Conservation (phyloP, 2,329 filamentous ascomycete species). For the Blastomyces parvus region DNA sequence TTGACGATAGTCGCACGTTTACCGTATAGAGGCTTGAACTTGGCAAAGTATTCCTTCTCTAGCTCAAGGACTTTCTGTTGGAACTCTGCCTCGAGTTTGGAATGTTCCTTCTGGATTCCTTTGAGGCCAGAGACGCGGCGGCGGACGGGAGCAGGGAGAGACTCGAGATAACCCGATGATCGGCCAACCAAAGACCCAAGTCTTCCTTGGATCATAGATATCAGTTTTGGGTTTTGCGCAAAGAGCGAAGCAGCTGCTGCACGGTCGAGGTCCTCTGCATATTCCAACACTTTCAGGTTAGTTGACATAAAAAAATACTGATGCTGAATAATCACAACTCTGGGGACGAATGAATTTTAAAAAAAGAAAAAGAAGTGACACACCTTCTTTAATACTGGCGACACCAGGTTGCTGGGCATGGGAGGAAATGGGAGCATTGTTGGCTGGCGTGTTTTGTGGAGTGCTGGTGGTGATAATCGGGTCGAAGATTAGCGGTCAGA, state of each 20-base stretch:
- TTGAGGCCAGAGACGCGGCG: constrained; percentile 91
- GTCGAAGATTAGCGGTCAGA: constrained; percentile 12
- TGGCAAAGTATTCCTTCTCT: constrained; percentile 99
- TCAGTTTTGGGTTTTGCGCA: constrained; percentile 86
- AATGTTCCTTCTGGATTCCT: constrained; percentile 97
- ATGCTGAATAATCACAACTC: constrained; percentile 16
- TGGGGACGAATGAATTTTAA: constrained; percentile 1
- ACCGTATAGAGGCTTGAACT: constrained; percentile 95
- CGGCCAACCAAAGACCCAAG: constrained; percentile 86
- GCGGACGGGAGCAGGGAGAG: constrained; percentile 77
- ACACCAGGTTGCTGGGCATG: constrained; percentile 93
- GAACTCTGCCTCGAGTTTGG: constrained; percentile 95
- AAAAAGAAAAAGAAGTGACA: constrained; percentile 26
- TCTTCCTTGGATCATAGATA: constrained; percentile 96
- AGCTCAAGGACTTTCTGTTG: constrained; percentile 96
- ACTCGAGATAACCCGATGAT: constrained; percentile 97
- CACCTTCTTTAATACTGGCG: constrained; percentile 95
- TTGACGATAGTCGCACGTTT: constrained; percentile 91
- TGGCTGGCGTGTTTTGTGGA: constrained; percentile 94
- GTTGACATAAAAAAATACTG: constrained; percentile 11
- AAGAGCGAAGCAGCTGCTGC: constrained; percentile 83
- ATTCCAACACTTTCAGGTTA: constrained; percentile 13
- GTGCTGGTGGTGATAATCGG: constrained; percentile 51
- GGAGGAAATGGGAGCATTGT: constrained; percentile 92
- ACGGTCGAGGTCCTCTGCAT: constrained; percentile 78